Percentiles rank a stretch among this genome's conserved stretches.
Conservation (phyloP, 2,329 filamentous ascomycete species). For the Pestalotiopsis sp. region DNA sequence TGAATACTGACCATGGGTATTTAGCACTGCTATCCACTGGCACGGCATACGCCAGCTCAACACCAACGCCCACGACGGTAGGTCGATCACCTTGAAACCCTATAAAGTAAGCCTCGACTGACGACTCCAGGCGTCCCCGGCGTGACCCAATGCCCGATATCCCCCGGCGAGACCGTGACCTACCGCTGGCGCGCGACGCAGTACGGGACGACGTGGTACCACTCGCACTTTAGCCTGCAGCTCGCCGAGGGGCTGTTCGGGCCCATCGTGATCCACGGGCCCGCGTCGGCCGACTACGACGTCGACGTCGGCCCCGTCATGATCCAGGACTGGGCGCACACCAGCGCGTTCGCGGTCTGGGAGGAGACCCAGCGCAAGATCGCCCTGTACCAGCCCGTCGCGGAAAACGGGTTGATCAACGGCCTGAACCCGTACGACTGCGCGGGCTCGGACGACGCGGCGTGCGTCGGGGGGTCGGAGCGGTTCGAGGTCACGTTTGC, state of each 20-base stretch:
- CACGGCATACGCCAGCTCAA: conserved; percentile 54
- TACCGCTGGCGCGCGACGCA: conserved; percentile 61
- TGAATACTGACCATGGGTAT: background rate
- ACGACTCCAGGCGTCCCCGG: conserved; percentile 46
- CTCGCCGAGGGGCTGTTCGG: conserved; percentile 60
- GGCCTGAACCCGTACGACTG: conserved; percentile 34
- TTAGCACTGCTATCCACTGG: conserved; percentile 53
- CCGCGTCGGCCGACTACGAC: conserved; percentile 61
- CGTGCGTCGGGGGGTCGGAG: conserved; percentile 50
- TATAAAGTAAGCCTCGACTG: background rate
- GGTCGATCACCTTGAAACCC: background rate
- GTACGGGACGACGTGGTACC: conserved; percentile 62
- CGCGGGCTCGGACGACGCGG: conserved; percentile 38
- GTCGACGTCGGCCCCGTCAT: conserved; percentile 63
- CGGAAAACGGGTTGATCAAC: conserved; percentile 44
- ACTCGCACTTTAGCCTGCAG: conserved; percentile 58
- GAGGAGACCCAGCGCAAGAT: conserved; percentile 22
- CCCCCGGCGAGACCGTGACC: conserved; percentile 52
- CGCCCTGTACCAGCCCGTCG: conserved; percentile 19
- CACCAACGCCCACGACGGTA: conserved; percentile 55
- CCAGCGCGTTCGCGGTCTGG: conserved; percentile 38
- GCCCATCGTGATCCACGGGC: conserved; percentile 65
- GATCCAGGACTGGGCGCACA: conserved; percentile 48
- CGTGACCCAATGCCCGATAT: conserved; percentile 52
- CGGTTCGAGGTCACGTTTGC: conserved; percentile 41